Base-by-base conservation (phyloP, 2,329 filamentous ascomycete genomes). In the Cordyceps cateniannulata region DNA sequence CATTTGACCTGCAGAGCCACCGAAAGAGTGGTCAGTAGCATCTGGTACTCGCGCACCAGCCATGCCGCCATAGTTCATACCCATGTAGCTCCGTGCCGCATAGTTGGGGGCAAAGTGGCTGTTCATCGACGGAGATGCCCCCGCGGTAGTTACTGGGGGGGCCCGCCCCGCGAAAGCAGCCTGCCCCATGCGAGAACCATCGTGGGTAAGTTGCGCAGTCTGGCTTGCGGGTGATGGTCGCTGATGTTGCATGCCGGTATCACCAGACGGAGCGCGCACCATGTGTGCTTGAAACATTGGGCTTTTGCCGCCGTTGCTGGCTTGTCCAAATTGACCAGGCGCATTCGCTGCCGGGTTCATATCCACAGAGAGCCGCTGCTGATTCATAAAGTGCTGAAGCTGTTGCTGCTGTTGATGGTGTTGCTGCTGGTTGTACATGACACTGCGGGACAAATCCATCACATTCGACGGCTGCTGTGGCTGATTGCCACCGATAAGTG, bases 371-470 rank as follows among this genome's bases (percentile, higher is more conserved):
- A 60, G 20, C n/a, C 58, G 27, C 42, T 60, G 58, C 40, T 60
- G 58, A 18, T 60, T 60, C 58, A 60, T 60, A 24, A 60, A 60
- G 32, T 62, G 60, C 22, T 62, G 61, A 20, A 60, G 32, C 29
- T 62, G 61, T 9, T 62, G 60, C 16, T 53, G 53, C 54, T 57
- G 60, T 32, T 57, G 60, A 18, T 58, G 60, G 20, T 59, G 60
- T 40, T 55, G 59, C 59, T 57, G 60, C 40, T 57, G 60, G 18
- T 62, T 52, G 54, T 54, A 52, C 40, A 58, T 59, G 42, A 29
- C 54, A 20, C 29, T 59, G 42, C 53, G 60, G n/a, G 49, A 60
- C 58, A 60, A n/a, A 44, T 60, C 58, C 42, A 60, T 48, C 3
- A 53, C 38, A 25, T 32, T 16, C 18, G 51, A 50, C 9, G 48